Evolutionary conservation across 1,284 basidiomycete genomes (phyloP).

Genomic region (Cyathus pygmaeus): DNA sequence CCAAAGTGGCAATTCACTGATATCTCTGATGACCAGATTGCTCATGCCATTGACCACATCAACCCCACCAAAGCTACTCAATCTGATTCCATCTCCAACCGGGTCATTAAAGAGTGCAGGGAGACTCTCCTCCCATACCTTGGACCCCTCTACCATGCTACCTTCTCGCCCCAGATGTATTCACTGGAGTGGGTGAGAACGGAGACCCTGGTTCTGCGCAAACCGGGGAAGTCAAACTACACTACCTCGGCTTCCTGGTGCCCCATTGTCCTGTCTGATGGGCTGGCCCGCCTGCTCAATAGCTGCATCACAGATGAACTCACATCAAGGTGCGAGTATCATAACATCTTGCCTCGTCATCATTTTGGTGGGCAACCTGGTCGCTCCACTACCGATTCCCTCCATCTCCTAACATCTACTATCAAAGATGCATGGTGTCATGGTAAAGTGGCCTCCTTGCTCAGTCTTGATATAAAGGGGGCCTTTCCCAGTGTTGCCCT

Average conservation of each 20-base stretch:
- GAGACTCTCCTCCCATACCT: conserved; percentile 36
- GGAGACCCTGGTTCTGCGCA: neutral
- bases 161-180: conserved; percentile 34
- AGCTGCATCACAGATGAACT: neutral
- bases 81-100: conserved; percentile 46
- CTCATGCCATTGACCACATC: neutral
- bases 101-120: conserved; percentile 35
- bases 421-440: conserved; percentile 46
- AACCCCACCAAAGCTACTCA: conserved; percentile 48
- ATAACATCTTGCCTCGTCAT: conserved; percentile 27
- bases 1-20: neutral
- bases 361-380: conserved; percentile 49
- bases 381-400: conserved; percentile 46
- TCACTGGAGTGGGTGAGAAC: conserved; percentile 37
- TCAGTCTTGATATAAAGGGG: conserved; percentile 53
- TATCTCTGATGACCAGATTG: neutral
- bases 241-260: neutral
- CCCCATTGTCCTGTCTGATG: neutral
- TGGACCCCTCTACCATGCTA: conserved; percentile 37
- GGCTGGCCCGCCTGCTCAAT: neutral
- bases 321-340: conserved; percentile 33
- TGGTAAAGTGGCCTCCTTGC: conserved; percentile 34
- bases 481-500: conserved; percentile 48
- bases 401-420: conserved; percentile 39
- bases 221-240: conserved; percentile 1